Conservation (phyloP, 164 flowering plant genomes). For the Aristolochia fimbriata region DNA sequence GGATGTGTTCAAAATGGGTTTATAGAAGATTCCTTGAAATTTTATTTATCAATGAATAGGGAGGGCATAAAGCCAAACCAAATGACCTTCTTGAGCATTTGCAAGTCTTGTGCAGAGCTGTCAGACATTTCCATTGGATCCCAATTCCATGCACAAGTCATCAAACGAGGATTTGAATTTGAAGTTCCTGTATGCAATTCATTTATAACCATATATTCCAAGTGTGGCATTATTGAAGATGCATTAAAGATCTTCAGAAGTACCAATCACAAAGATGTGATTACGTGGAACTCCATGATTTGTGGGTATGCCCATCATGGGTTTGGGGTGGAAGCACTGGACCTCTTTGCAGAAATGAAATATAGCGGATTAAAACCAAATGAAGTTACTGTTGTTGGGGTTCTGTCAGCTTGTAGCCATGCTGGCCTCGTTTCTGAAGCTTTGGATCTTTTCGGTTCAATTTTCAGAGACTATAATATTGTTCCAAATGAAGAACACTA, state of each 20-base stretch:
- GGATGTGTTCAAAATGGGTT: slow-evolving; percentile 23
- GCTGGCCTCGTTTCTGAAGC: slow-evolving; percentile 19
- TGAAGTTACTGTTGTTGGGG: slow-evolving; percentile 15
- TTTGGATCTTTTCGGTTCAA: slow-evolving; percentile 9
- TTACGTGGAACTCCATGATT: slow-evolving; percentile 23
- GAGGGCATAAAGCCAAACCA: slow-evolving; percentile 15
- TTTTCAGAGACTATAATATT: slow-evolving; percentile 13
- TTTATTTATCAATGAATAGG: slow-evolving; percentile 12
- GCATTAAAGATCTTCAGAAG: slow-evolving; percentile 12
- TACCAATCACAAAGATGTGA: slow-evolving; percentile 16
- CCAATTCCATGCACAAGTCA: slow-evolving; percentile 21
- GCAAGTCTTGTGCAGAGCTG: slow-evolving; percentile 15
- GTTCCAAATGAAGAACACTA: slow-evolving; percentile 22
- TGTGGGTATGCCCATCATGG: slow-evolving; percentile 21
- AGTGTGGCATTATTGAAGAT: slow-evolving; percentile 15
- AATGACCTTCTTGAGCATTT: slow-evolving; percentile 22
- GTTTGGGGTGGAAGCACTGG: slow-evolving; percentile 19
- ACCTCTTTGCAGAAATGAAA: slow-evolving; percentile 17
- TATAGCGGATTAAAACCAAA: slow-evolving; percentile 12
- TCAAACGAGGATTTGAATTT: slow-evolving; percentile 15
- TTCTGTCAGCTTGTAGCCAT: slow-evolving; percentile 21
- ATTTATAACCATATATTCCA: slow-evolving; percentile 18
- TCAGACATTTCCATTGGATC: slow-evolving; percentile 10
- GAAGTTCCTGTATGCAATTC: slow-evolving; percentile 13
- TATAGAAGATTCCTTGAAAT: slow-evolving; percentile 7